phyloP scores from a whole-genome alignment of 345 rosid species.

The Crucihimalaya himalaica region DNA sequence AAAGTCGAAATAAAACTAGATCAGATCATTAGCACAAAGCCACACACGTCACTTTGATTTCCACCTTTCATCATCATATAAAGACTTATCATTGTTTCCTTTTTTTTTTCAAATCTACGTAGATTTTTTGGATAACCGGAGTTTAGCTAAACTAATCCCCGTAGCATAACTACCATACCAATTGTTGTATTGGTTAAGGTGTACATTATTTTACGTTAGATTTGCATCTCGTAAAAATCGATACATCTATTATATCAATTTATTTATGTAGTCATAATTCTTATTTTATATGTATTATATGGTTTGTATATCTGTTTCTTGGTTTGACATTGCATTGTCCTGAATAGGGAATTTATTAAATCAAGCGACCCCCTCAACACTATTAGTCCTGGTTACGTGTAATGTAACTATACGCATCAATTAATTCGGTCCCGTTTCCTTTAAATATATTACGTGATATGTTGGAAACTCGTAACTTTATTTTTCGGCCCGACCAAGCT shows the following conservation, averaged over 20 bases:
- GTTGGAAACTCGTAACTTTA: conserved; percentile 22
- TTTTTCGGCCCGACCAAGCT: background rate
- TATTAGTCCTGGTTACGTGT: conserved; percentile 23
- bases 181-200: background rate
- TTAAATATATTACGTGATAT: conserved; percentile 23
- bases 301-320: background rate
- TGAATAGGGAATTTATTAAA: conserved; percentile 20
- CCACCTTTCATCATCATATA: background rate
- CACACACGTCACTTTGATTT: background rate
- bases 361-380: background rate
- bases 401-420: conserved; percentile 16
- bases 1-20: background rate
- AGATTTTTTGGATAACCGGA: background rate
- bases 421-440: conserved; percentile 25
- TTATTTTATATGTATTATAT: background rate
- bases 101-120: background rate
- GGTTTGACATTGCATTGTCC: background rate
- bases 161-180: background rate
- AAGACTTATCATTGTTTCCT: background rate
- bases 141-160: background rate
- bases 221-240: background rate
- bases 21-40: background rate
- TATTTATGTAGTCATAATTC: background rate
- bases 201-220: background rate
- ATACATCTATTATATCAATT: background rate